Conservation (phyloP, 148 eudicot genomes). For the Spergularia marina region DNA sequence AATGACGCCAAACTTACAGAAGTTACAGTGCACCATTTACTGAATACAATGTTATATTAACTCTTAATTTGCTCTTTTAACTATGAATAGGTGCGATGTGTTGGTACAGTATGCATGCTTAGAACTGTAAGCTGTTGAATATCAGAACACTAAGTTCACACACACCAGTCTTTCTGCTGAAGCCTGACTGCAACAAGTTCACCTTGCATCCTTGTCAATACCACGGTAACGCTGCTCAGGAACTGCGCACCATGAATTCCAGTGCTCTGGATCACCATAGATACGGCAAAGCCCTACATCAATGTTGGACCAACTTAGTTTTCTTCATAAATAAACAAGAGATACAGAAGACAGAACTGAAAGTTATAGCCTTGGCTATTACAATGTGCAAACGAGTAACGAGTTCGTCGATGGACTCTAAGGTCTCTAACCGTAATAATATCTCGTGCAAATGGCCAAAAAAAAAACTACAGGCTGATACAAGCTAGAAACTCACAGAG, state of each 20-base stretch:
- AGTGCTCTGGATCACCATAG: background rate
- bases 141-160: background rate
- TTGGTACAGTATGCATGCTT: background rate
- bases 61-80: background rate
- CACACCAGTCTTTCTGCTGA: background rate
- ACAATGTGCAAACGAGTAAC: too few relatives aligned
- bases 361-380: background rate
- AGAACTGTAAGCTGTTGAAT: background rate
- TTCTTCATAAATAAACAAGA: background rate
- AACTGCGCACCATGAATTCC: background rate
- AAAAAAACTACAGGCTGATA: too few relatives aligned
- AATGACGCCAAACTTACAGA: background rate
- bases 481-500: too few relatives aligned
- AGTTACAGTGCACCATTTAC: background rate
- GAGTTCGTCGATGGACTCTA: too few relatives aligned
- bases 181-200: background rate
- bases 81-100: background rate
- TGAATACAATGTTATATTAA: background rate
- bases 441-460: too few relatives aligned
- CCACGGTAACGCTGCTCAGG: background rate
- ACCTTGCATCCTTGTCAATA: background rate
- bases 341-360: background rate
- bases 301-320: background rate
- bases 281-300: constrained; percentile 15
- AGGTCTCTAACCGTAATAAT: too few relatives aligned